Evolutionary conservation across 2,329 filamentous ascomycete genomes (phyloP).

Genomic region (Cordyceps cateniannulata): DNA sequence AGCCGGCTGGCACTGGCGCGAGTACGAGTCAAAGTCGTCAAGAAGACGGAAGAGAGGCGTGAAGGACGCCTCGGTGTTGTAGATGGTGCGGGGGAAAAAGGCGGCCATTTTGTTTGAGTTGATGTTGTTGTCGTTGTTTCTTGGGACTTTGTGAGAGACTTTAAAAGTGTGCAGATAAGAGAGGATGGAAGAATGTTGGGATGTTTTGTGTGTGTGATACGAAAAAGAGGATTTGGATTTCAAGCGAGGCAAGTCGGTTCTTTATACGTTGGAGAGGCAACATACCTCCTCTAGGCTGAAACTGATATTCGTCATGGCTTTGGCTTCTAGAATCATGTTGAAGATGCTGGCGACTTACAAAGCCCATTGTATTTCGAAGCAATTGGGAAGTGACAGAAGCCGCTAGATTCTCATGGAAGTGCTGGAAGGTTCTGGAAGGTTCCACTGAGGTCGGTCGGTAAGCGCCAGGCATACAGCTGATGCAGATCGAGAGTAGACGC

Average conservation of each 20-base stretch:
- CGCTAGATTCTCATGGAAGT: slow-evolving; percentile 18
- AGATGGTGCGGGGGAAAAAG: slow-evolving; percentile 49
- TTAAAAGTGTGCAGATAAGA: slow-evolving; percentile 9
- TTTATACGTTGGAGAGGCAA: slow-evolving; percentile 25
- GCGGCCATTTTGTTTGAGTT: slow-evolving; percentile 48
- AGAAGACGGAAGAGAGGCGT: slow-evolving; percentile 58
- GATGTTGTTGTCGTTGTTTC: slow-evolving; percentile 14
- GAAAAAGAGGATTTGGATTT: slow-evolving; percentile 15
- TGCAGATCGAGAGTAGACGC: too few species aligned
- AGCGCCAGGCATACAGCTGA: not conserved
- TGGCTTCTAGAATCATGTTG: slow-evolving; percentile 13
- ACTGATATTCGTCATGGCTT: slow-evolving; percentile 1
- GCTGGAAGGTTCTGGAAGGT: slow-evolving; percentile 20
- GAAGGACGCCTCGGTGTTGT: slow-evolving; percentile 46
- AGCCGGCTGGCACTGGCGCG: slow-evolving; percentile 26
- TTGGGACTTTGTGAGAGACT: slow-evolving; percentile 2
- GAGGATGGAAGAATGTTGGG: slow-evolving; percentile 19
- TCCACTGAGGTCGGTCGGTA: slow-evolving; percentile 12
- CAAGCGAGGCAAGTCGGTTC: slow-evolving; percentile 13
- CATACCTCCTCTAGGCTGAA: slow-evolving; percentile 4
- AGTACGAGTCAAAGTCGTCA: slow-evolving; percentile 56
- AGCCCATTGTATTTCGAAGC: slow-evolving; percentile 15
- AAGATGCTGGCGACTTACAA: slow-evolving; percentile 15
- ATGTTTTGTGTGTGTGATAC: slow-evolving; percentile 14
- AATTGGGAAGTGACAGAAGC: slow-evolving; percentile 12